Percentiles rank a stretch among this genome's conserved stretches.
Evolutionary conservation across 1,284 basidiomycete genomes (phyloP).

Genomic region (Schizophyllum amplum): DNA sequence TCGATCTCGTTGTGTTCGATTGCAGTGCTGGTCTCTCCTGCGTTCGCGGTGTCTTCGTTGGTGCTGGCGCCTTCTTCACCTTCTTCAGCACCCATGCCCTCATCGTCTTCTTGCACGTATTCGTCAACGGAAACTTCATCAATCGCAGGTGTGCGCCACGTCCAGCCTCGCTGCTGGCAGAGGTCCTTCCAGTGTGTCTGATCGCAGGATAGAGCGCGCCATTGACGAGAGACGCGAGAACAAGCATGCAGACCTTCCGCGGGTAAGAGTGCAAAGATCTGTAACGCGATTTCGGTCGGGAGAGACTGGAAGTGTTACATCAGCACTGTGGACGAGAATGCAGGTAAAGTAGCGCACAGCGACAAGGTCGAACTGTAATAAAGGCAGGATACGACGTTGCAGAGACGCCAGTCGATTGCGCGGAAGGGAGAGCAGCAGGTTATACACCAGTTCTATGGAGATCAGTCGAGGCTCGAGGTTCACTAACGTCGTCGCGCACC

Average conservation of each 20-base stretch:
- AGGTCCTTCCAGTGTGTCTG: slow-evolving; percentile 58
- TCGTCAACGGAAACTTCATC: slow-evolving; percentile 15
- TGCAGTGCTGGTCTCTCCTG: slow-evolving; percentile 30
- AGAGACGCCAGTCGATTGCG: slow-evolving; percentile 57
- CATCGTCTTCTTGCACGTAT: slow-evolving; percentile 21
- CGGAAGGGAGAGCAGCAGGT: slow-evolving; percentile 55
- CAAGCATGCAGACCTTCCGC: slow-evolving; percentile 59
- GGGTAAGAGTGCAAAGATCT: slow-evolving; percentile 60
- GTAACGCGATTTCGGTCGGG: slow-evolving; percentile 66
- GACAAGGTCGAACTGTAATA: slow-evolving; percentile 73
- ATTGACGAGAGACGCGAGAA: slow-evolving; percentile 57
- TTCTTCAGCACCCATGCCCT: slow-evolving; percentile 47
- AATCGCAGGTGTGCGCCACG: slow-evolving; percentile 38
- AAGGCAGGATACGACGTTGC: slow-evolving; percentile 55
- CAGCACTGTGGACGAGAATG: not conserved
- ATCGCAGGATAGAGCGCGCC: slow-evolving; percentile 66
- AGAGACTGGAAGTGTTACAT: slow-evolving; percentile 40
- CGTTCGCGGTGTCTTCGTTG: slow-evolving; percentile 27
- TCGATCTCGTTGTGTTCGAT: slow-evolving; percentile 24
- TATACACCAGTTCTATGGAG: slow-evolving; percentile 51
- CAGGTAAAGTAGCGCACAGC: slow-evolving; percentile 42
- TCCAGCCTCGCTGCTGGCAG: slow-evolving; percentile 52
- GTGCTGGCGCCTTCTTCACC: slow-evolving; percentile 35
- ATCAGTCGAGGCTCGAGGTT: not conserved
- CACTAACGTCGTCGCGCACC: not conserved